phyloP scores from a whole-genome alignment of 768 basidiomycete genomes.

The Pholiota microspora region DNA sequence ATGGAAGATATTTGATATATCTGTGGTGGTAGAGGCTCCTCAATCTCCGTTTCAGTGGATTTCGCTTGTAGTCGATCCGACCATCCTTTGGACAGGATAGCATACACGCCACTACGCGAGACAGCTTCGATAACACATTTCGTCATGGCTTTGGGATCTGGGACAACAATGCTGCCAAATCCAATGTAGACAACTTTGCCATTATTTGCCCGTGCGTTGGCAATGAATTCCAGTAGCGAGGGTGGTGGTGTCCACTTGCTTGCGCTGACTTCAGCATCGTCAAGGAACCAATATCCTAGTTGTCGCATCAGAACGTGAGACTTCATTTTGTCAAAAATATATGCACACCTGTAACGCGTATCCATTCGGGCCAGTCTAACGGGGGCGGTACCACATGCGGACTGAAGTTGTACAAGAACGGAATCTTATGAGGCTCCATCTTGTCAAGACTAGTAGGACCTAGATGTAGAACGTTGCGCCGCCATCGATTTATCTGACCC shows the following conservation, averaged over 20 bases:
- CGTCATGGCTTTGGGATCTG: conserved; percentile 92
- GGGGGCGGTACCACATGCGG: conserved; percentile 89
- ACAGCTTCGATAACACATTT: conserved; percentile 89
- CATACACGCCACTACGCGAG: conserved; percentile 79
- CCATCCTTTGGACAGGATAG: conserved; percentile 98
- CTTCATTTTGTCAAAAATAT: background rate
- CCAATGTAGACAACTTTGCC: conserved; percentile 98
- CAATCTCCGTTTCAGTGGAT: conserved; percentile 55
- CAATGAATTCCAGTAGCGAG: conserved; percentile 80
- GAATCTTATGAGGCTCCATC: conserved; percentile 97
- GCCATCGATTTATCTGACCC: conserved; percentile 94
- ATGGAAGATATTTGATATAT: conserved; percentile 85
- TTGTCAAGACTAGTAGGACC: conserved; percentile 86
- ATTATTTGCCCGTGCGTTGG: conserved; percentile 64
- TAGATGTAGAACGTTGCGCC: conserved; percentile 72
- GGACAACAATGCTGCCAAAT: conserved; percentile 96
- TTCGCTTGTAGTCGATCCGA: conserved; percentile 84
- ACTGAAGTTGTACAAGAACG: conserved; percentile 97
- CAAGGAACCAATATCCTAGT: conserved; percentile 94
- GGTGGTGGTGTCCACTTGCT: conserved; percentile 89
- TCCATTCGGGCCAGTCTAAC: conserved; percentile 99
- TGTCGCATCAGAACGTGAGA: background rate
- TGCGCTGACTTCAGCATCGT: conserved; percentile 85
- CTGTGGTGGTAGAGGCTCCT: conserved; percentile 71
- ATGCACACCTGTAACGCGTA: conserved; percentile 76